Percentiles rank a stretch among this genome's conserved stretches.
Evolutionary conservation across 352 stramenopile species (phyloP).

Genomic region (Phytopythium sindhum): DNA sequence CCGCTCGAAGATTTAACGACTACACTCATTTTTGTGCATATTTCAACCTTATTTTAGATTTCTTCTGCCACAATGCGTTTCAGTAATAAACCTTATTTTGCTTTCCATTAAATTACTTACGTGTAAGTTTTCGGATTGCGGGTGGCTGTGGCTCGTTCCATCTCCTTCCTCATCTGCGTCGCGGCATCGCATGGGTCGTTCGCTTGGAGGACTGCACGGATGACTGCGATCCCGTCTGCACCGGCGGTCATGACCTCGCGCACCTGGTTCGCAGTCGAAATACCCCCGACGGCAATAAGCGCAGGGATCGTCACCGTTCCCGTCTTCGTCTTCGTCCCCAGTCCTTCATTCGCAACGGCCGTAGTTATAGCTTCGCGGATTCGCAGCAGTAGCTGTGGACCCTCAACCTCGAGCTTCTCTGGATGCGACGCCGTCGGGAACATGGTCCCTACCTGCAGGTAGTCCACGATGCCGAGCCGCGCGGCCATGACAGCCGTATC

Average conservation of each 20-base stretch:
- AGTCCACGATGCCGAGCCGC: slow-evolving; percentile 24
- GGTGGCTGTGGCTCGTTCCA: slow-evolving; percentile 9
- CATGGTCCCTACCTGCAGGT: slow-evolving; percentile 60
- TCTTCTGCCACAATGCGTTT: too few species aligned
- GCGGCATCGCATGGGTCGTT: slow-evolving; percentile 15
- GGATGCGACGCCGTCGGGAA: slow-evolving; percentile 46
- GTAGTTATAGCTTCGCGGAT: slow-evolving; percentile 11
- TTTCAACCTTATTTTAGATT: too few species aligned
- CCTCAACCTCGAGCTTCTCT: slow-evolving; percentile 42
- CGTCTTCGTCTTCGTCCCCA: background rate
- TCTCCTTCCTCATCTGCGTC: slow-evolving; percentile 1
- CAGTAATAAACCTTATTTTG: too few species aligned
- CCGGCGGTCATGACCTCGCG: slow-evolving; percentile 24
- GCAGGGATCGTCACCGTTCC: slow-evolving; percentile 1
- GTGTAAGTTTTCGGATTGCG: too few species aligned
- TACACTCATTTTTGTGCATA: background rate
- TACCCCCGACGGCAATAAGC: slow-evolving; percentile 43
- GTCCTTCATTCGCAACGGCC: background rate
- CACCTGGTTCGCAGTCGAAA: slow-evolving; percentile 25
- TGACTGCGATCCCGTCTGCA: slow-evolving; percentile 39
- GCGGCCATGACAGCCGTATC: slow-evolving; percentile 19
- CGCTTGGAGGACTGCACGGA: slow-evolving; percentile 32
- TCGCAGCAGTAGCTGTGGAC: slow-evolving; percentile 22
- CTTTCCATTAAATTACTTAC: too few species aligned
- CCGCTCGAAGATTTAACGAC: background rate